Conservation (phyloP, 2,329 filamentous ascomycete species). For the Aspergillus eucalypticola region DNA sequence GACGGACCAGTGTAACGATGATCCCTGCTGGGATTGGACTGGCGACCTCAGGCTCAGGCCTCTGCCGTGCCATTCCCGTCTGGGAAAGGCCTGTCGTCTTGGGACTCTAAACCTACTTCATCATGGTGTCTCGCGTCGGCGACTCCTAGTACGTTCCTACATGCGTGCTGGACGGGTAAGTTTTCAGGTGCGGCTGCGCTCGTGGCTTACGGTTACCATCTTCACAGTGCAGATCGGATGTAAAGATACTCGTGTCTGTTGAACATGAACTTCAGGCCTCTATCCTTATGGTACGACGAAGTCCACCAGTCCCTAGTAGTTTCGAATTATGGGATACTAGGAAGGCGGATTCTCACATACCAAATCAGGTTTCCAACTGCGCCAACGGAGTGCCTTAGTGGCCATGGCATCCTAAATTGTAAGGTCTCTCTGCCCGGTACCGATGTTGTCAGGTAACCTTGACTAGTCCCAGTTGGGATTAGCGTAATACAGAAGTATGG, state of each 20-base stretch:
- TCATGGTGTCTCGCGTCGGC: neutral
- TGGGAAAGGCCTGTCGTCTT: neutral
- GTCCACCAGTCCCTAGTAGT: neutral
- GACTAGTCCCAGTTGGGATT: neutral
- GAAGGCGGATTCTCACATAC: neutral
- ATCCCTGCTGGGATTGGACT: neutral
- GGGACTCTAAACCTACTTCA: neutral
- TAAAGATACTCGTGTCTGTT: neutral
- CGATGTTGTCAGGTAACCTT: neutral
- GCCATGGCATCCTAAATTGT: too few species aligned
- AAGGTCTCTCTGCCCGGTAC: neutral
- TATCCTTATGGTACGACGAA: neutral
- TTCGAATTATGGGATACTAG: neutral
- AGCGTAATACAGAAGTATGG: neutral
- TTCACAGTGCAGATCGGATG: neutral
- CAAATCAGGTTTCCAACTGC: neutral
- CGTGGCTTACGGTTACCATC: neutral
- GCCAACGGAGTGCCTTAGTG: neutral
- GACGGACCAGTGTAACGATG: neutral
- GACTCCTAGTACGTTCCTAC: neutral
- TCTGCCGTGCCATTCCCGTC: neutral
- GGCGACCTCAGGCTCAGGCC: neutral
- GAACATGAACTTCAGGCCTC: neutral
- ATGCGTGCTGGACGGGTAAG: neutral
- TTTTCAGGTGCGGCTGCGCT: neutral